Percentiles rank a stretch among this genome's conserved stretches.
Evolutionary conservation across 371 early-diverging fungal genomes (phyloP).

Genomic region (Coemansia sp.): DNA sequence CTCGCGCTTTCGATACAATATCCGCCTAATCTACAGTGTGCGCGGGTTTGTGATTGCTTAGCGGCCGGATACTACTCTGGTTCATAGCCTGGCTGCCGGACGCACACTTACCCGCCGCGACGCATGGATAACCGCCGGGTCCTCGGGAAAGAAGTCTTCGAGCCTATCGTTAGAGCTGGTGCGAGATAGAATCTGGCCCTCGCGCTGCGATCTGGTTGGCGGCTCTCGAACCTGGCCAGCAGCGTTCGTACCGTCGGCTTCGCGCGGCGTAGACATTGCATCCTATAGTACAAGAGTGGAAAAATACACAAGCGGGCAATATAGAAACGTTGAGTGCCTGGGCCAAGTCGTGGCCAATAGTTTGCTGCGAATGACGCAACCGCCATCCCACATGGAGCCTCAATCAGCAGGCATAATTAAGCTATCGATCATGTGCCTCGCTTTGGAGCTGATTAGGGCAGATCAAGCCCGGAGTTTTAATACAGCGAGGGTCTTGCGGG

Average conservation of each 20-base stretch:
- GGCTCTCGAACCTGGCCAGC: not conserved
- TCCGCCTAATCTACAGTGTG: constrained; percentile 27
- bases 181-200: not conserved
- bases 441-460: too few species aligned
- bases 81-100: not conserved
- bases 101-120: constrained; percentile 20
- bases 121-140: constrained; percentile 21
- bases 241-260: not conserved
- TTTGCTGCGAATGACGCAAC: not conserved
- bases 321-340: not conserved
- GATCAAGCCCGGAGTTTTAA: too few species aligned
- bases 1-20: constrained; percentile 28
- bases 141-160: constrained; percentile 37
- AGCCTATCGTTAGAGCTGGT: constrained; percentile 10
- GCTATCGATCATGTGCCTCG: too few species aligned
- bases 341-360: not conserved
- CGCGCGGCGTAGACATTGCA: not conserved
- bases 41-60: not conserved
- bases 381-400: too few species aligned
- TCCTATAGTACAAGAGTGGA: not conserved
- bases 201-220: not conserved
- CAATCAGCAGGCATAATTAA: too few species aligned
- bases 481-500: too few species aligned
- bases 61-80: not conserved
- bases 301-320: not conserved